These are phyloP conservation scores for Leucosporidium yakuticum DNA, from an alignment of 768 basidiomycete genomes.

Conservation along the genomic window DNA sequence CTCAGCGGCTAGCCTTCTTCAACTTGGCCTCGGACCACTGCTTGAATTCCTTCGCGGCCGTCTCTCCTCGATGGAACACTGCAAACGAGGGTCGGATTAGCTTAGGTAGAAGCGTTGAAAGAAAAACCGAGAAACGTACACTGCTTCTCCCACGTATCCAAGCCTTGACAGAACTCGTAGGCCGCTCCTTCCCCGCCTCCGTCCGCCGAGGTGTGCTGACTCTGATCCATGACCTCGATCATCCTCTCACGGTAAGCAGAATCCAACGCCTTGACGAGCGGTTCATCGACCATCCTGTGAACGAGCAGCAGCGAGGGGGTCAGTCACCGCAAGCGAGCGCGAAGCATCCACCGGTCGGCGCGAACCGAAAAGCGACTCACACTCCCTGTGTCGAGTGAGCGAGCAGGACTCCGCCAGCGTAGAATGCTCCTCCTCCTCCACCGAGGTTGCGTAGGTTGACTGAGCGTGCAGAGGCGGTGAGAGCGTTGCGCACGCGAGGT, in stretches of 20 bases:
- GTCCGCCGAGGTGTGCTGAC: constrained; percentile 36
- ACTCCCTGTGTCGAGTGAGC: not conserved
- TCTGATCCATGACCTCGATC: constrained; percentile 38
- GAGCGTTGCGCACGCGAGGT: constrained; percentile 35
- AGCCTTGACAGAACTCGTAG: constrained; percentile 35
- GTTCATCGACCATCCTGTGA: constrained; percentile 31
- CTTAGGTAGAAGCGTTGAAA: too few relatives aligned
- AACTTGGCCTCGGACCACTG: constrained; percentile 31
- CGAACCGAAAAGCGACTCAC: constrained; percentile 14
- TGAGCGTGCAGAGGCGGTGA: constrained; percentile 32
- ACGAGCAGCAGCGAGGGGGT: not conserved
- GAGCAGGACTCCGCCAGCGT: constrained; percentile 33
- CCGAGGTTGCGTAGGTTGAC: constrained; percentile 39
- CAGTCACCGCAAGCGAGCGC: too few relatives aligned
- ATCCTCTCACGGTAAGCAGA: constrained; percentile 32
- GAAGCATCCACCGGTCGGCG: not conserved
- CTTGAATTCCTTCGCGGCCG: constrained; percentile 34
- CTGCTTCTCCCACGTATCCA: constrained; percentile 41
- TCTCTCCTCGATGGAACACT: constrained; percentile 36
- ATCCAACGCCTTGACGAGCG: constrained; percentile 28
- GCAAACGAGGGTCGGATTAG: not conserved
- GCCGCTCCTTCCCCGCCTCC: constrained; percentile 34
- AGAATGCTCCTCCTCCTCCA: constrained; percentile 38
- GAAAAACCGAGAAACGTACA: constrained; percentile 16
- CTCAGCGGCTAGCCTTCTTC: constrained; percentile 8